phyloP scores from a whole-genome alignment of 2,329 filamentous ascomycete species.

The Podosphaera fusca region DNA sequence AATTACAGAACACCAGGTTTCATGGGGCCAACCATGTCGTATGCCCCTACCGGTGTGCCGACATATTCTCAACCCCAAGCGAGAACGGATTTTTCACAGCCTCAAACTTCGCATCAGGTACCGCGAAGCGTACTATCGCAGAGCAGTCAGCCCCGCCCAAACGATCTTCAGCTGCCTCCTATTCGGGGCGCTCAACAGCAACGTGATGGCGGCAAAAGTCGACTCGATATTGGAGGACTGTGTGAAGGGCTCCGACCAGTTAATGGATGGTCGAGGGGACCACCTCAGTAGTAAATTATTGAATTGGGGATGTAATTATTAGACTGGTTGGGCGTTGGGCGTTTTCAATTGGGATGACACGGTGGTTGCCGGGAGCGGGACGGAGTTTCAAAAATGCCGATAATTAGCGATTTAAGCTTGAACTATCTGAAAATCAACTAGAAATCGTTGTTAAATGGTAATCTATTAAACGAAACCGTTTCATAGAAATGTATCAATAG shows the following conservation, averaged over 20 bases:
- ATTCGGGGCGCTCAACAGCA: slow-evolving; percentile 18
- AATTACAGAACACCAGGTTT: slow-evolving; percentile 9
- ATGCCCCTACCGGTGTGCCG: slow-evolving; percentile 17
- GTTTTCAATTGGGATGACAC: no score
- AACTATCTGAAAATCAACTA: no score
- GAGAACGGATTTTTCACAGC: slow-evolving; percentile 21
- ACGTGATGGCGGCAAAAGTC: slow-evolving; percentile 25
- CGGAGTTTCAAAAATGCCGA: no score
- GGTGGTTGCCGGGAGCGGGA: no score
- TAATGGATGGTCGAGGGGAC: background rate
- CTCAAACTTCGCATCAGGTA: slow-evolving; percentile 24
- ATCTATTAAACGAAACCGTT: no score
- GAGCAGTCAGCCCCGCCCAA: slow-evolving; percentile 13
- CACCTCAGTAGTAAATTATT: background rate
- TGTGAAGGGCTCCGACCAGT: slow-evolving; percentile 28
- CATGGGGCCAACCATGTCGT: slow-evolving; percentile 11
- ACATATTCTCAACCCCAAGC: slow-evolving; percentile 24
- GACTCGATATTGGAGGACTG: slow-evolving; percentile 37
- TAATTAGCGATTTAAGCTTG: no score
- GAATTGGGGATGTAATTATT: background rate
- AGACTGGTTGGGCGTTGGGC: background rate
- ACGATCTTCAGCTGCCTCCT: slow-evolving; percentile 20
- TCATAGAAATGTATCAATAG: no score
- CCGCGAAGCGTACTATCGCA: slow-evolving; percentile 27
- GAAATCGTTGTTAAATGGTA: no score